phyloP scores from a whole-genome alignment of 2,329 filamentous ascomycete species.

The Calonectria fujianensis region DNA sequence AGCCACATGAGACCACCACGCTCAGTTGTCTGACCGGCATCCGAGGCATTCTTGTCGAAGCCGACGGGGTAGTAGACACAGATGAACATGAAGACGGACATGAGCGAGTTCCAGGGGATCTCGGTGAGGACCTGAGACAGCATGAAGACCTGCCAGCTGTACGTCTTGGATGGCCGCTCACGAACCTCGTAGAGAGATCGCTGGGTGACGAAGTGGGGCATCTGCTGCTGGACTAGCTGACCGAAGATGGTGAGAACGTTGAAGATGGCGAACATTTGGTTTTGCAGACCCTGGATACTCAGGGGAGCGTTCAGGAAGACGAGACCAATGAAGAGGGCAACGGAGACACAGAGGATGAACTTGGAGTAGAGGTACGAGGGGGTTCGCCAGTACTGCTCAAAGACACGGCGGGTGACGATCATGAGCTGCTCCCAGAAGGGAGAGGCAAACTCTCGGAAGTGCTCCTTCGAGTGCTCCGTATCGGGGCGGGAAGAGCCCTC shows the following conservation, averaged over 20 bases:
- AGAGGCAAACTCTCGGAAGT: slow-evolving; percentile 86
- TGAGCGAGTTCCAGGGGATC: slow-evolving; percentile 87
- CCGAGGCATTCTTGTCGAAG: slow-evolving; percentile 79
- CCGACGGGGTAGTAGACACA: slow-evolving; percentile 92
- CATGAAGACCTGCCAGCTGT: slow-evolving; percentile 91
- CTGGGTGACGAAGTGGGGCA: slow-evolving; percentile 90
- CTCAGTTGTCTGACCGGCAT: slow-evolving; percentile 59
- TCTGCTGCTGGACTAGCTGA: slow-evolving; percentile 84
- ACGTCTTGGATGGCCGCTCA: slow-evolving; percentile 88
- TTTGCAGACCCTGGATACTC: slow-evolving; percentile 86
- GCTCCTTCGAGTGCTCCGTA: slow-evolving; percentile 56
- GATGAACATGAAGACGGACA: slow-evolving; percentile 84
- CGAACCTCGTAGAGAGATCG: slow-evolving; percentile 89
- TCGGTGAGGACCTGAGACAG: slow-evolving; percentile 88
- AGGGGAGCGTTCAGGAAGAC: slow-evolving; percentile 84
- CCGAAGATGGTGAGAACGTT: slow-evolving; percentile 89
- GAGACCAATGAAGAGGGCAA: slow-evolving; percentile 86
- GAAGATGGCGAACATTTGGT: slow-evolving; percentile 91
- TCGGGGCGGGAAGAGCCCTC: slow-evolving; percentile 65
- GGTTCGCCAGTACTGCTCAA: slow-evolving; percentile 94
- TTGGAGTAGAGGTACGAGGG: slow-evolving; percentile 94
- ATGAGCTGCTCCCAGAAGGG: slow-evolving; percentile 80
- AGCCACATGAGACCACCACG: slow-evolving; percentile 81
- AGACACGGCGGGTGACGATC: slow-evolving; percentile 82
- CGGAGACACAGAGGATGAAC: slow-evolving; percentile 77